A percentile compares a stretch with the other conserved stretches of the same genome.
Evolutionary conservation across 768 basidiomycete species (phyloP).

Genomic region (Rhizopogon rudus): DNA sequence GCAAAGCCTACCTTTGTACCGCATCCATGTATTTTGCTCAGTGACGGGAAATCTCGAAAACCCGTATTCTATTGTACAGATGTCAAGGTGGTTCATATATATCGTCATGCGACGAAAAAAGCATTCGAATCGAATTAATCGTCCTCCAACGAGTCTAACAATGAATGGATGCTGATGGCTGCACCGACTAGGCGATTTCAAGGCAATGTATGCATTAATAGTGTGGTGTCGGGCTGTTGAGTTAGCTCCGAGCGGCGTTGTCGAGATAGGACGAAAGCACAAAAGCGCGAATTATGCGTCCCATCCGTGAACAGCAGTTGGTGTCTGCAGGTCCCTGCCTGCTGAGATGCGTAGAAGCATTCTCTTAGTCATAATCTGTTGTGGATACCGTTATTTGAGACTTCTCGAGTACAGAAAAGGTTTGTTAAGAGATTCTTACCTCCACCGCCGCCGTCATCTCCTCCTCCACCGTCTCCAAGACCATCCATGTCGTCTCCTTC

Average conservation of each 20-base stretch:
- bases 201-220: background rate
- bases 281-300: background rate
- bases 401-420: background rate
- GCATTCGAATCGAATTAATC: background rate
- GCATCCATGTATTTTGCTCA: background rate
- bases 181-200: background rate
- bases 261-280: too few relatives aligned
- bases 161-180: background rate
- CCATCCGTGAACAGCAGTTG: background rate
- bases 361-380: slow-evolving; percentile 23
- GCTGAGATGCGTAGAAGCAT: background rate
- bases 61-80: background rate
- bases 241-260: too few relatives aligned
- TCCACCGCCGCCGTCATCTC: slow-evolving; percentile 61
- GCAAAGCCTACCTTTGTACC: background rate
- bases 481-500: slow-evolving; percentile 80
- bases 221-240: background rate
- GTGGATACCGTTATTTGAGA: background rate
- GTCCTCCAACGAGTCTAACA: background rate
- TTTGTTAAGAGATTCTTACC: slow-evolving; percentile 10
- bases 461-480: slow-evolving; percentile 64
- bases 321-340: background rate
- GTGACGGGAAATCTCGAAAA: background rate
- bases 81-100: too few relatives aligned
- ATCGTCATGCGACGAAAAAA: too few relatives aligned